Percentiles rank a stretch among this genome's conserved stretches.
Evolutionary conservation across 371 early-diverging fungal species (phyloP).

Genomic region (Fennellomyces sp.): DNA sequence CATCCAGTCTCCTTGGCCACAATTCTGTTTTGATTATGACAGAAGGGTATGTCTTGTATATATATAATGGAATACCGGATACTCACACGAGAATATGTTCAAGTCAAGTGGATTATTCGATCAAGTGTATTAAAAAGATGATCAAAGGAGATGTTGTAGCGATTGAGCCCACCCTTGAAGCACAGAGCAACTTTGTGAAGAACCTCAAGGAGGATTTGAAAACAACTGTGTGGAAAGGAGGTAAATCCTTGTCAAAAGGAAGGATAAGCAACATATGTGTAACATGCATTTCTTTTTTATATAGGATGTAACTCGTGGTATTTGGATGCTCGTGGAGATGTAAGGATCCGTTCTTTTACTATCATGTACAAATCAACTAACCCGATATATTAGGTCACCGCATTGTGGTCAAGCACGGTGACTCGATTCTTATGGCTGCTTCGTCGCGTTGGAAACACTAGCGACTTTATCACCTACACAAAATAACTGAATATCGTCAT

Average conservation of each 20-base stretch:
- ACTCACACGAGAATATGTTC: no score
- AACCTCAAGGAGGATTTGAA: conserved; percentile 19
- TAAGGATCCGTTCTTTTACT: no score
- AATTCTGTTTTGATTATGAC: conserved; percentile 18
- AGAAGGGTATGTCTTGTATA: no score
- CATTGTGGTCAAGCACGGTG: conserved; percentile 12
- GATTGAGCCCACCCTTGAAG: conserved; percentile 23
- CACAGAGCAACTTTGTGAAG: conserved; percentile 21
- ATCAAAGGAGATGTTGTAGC: conserved; percentile 17
- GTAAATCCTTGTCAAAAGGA: no score
- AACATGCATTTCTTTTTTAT: background rate
- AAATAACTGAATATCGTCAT: no score
- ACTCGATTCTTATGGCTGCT: conserved; percentile 3
- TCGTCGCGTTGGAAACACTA: background rate
- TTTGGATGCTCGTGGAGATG: background rate
- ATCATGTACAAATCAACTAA: no score
- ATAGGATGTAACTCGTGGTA: conserved; percentile 10
- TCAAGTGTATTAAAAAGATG: conserved; percentile 20
- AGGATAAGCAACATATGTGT: conserved; percentile 12
- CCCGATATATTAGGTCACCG: no score
- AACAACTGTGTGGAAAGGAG: conserved; percentile 26
- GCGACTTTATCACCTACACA: conserved; percentile 6
- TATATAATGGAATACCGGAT: no score
- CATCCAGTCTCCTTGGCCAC: conserved; percentile 43
- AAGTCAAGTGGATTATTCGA: conserved; percentile 26